Base-by-base conservation (phyloP, 768 basidiomycete genomes). In the Porpolomopsis calyptriformis region DNA sequence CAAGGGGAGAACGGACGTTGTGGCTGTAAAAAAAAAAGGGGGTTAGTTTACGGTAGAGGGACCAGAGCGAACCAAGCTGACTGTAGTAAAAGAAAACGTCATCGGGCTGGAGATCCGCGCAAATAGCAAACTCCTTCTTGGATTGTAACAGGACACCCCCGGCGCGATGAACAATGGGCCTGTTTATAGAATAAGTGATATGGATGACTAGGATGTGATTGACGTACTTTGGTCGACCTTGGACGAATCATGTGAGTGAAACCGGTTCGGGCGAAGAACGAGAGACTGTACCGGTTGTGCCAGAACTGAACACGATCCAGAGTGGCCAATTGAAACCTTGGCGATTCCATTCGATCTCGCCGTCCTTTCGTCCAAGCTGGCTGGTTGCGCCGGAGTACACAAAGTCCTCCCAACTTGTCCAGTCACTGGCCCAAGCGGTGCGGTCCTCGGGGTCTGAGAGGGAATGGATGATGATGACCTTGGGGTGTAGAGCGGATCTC, bases 301-400 rank as follows among this genome's bases (percentile, higher is more conserved):
- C 87, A 43, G 82, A 85, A 51, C 82, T 85, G 64, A 89, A 89
- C 24, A 89, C 70, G 50, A 90, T 83, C 85, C 85, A 89, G 6
- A 89, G 69, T n/a, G 86, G 86, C 58, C 78, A 71, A 59, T 87
- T 76, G 62, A 89, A 89, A 10, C 70, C 62, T 31, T 72, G 67
- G 40, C 78, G 70, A 41, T 65, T 54, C 74, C 82, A 88, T 51
- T 70, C 59, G 52, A 85, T 80, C 63, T 82, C 79, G 49, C 78
- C 80, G 31, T 69, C 41, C n/a, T 67, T 61, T 16, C 71, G 67
- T 41, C 78, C 80, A 16, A 77, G 65, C 49, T 68, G 65, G 43
- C 57, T 56, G 25, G 59, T 59, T 43, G 63, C 62, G 3, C 79
- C 80, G 51, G 70, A 58, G 8, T 63, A 56, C 19, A 81, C 50